Conservation (phyloP, 495 filamentous ascomycete genomes). For the Penicillium canescens region DNA sequence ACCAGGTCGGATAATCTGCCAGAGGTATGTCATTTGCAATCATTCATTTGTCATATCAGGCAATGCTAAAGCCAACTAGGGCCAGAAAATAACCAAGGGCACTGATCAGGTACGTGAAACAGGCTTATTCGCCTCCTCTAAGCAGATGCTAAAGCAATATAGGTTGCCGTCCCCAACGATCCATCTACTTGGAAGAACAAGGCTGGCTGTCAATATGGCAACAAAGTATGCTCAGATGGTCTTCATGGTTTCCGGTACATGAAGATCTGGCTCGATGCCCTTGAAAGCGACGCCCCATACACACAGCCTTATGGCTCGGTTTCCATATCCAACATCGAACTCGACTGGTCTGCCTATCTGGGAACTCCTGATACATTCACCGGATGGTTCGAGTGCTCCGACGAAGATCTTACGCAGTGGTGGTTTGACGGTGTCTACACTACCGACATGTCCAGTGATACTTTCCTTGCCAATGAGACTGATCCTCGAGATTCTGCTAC, state of each 20-base stretch:
- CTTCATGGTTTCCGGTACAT: slow-evolving; percentile 51
- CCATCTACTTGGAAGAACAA: slow-evolving; percentile 41
- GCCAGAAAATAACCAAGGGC: slow-evolving; percentile 8
- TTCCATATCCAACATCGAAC: slow-evolving; percentile 29
- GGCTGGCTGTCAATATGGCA: slow-evolving; percentile 36
- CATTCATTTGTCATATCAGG: neutral
- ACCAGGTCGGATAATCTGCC: slow-evolving; percentile 41
- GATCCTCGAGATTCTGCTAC: slow-evolving; percentile 38
- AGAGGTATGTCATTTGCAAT: neutral
- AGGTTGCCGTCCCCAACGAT: slow-evolving; percentile 34
- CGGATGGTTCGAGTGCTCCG: slow-evolving; percentile 50
- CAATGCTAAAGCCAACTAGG: neutral
- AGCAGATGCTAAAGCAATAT: too few species aligned
- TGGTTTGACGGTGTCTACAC: slow-evolving; percentile 52
- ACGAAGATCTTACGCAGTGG: slow-evolving; percentile 45
- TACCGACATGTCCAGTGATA: slow-evolving; percentile 41
- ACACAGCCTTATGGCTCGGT: slow-evolving; percentile 38
- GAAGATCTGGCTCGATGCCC: slow-evolving; percentile 42
- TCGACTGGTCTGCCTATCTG: slow-evolving; percentile 41
- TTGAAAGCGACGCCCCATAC: slow-evolving; percentile 38
- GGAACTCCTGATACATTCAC: slow-evolving; percentile 45
- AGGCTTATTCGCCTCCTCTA: too few species aligned
- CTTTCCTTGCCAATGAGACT: slow-evolving; percentile 35
- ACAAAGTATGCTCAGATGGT: slow-evolving; percentile 46
- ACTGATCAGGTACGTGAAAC: slow-evolving; percentile 1